Percentiles rank a stretch among this genome's conserved stretches.
Conservation (phyloP, 148 eudicot species). For the Fagopyrum tataricum region DNA sequence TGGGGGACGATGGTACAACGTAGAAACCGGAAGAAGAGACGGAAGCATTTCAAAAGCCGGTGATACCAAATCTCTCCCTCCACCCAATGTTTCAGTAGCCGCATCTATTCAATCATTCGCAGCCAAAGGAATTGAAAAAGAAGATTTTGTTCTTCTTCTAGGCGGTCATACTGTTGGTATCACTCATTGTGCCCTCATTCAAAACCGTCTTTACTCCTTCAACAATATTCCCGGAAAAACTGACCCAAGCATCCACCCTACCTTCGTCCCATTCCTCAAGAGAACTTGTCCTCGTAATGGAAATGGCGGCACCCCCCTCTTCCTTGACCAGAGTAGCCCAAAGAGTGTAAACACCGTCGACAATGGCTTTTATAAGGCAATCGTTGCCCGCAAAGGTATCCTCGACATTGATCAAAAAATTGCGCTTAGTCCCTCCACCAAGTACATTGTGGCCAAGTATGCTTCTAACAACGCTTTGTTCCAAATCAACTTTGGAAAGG, state of each 20-base stretch:
- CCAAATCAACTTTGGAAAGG: slow-evolving; percentile 14
- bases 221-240: not conserved
- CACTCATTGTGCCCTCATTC: not conserved
- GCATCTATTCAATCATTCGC: too few species aligned
- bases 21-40: too few species aligned
- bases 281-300: not conserved
- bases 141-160: too few species aligned
- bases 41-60: too few species aligned
- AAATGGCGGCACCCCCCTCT: slow-evolving; percentile 17
- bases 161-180: not conserved
- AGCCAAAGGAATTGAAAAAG: too few species aligned
- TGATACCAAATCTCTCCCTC: too few species aligned
- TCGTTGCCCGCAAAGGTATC: slow-evolving; percentile 13
- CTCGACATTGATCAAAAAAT: slow-evolving; percentile 16
- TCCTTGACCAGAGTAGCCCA: slow-evolving; percentile 31
- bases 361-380: slow-evolving; percentile 40
- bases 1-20: slow-evolving; percentile 21
- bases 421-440: slow-evolving; percentile 1
- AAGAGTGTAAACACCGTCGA: slow-evolving; percentile 32
- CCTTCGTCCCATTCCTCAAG: not conserved
- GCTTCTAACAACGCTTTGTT: not conserved
- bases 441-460: slow-evolving; percentile 1
- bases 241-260: not conserved
- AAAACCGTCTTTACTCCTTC: not conserved
- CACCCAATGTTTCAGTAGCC: too few species aligned